Conservation (phyloP, 192 early-diverging fungal species). For the Entomortierella beljakovae region DNA sequence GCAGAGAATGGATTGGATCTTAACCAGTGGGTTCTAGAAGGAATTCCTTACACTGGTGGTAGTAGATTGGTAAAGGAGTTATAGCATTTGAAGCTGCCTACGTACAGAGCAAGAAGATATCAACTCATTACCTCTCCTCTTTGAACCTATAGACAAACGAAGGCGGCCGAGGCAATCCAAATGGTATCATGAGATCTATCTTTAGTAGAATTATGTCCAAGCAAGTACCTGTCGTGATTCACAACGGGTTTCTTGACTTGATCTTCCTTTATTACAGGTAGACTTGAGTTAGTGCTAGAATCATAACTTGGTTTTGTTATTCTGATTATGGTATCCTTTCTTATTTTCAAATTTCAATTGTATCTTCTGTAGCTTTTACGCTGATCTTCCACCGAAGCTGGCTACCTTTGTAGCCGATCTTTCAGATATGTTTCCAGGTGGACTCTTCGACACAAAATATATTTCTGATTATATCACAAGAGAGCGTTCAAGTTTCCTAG, state of each 20-base stretch:
- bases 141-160: slow-evolving; percentile 38
- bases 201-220: slow-evolving; percentile 62
- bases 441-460: slow-evolving; percentile 95
- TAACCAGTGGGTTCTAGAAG: slow-evolving; percentile 76
- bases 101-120: too few species aligned
- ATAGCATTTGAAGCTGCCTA: not conserved
- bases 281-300: not conserved
- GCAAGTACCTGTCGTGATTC: slow-evolving; percentile 81
- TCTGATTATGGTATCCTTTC: not conserved
- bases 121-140: not conserved
- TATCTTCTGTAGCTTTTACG: slow-evolving; percentile 71
- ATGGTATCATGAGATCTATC: slow-evolving; percentile 64
- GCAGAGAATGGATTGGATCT: slow-evolving; percentile 91
- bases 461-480: slow-evolving; percentile 74
- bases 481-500: slow-evolving; percentile 74
- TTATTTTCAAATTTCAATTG: not conserved
- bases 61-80: slow-evolving; percentile 41
- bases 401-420: slow-evolving; percentile 82
- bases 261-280: slow-evolving; percentile 89
- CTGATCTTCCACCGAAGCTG: slow-evolving; percentile 77
- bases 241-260: slow-evolving; percentile 96
- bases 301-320: not conserved
- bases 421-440: slow-evolving; percentile 84
- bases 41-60: slow-evolving; percentile 84
- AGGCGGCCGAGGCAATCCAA: slow-evolving; percentile 51